These are phyloP conservation scores for Colletotrichum tropicale DNA, from an alignment of 2,329 filamentous ascomycete species.

Conservation along the genomic window DNA sequence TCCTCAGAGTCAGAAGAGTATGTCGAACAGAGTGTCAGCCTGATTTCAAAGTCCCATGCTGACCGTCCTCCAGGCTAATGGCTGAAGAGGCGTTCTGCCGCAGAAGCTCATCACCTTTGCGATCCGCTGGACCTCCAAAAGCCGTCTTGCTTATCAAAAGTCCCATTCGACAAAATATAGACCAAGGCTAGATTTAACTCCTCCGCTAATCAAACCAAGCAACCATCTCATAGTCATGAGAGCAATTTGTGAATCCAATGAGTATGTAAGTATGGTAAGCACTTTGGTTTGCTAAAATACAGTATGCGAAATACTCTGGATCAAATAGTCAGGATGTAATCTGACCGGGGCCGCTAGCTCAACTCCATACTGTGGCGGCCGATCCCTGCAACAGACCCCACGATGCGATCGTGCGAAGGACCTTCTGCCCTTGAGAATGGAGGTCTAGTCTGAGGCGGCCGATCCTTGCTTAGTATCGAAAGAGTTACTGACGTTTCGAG, in stretches of 20 bases:
- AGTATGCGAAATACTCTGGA: neutral
- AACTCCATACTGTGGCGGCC: neutral
- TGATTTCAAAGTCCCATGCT: neutral
- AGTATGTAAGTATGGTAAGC: neutral
- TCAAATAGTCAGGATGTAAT: neutral
- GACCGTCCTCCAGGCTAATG: neutral
- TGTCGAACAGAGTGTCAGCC: neutral
- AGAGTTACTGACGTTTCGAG: rapidly evolving
- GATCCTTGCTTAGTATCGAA: neutral
- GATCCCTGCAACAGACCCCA: neutral
- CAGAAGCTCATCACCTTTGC: neutral
- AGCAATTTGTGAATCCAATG: neutral
- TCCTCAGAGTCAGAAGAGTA: neutral
- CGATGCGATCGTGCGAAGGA: neutral
- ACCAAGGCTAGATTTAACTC: neutral
- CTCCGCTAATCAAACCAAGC: neutral
- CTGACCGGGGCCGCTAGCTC: neutral
- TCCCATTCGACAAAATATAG: neutral
- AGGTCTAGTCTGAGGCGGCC: neutral
- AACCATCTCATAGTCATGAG: neutral
- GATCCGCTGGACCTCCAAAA: neutral
- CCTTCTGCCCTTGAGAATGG: neutral
- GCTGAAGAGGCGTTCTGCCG: neutral
- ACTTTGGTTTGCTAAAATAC: neutral
- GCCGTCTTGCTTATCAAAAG: neutral